phyloP scores from a whole-genome alignment of 148 eudicot species.

The Nepenthes gracilis region DNA sequence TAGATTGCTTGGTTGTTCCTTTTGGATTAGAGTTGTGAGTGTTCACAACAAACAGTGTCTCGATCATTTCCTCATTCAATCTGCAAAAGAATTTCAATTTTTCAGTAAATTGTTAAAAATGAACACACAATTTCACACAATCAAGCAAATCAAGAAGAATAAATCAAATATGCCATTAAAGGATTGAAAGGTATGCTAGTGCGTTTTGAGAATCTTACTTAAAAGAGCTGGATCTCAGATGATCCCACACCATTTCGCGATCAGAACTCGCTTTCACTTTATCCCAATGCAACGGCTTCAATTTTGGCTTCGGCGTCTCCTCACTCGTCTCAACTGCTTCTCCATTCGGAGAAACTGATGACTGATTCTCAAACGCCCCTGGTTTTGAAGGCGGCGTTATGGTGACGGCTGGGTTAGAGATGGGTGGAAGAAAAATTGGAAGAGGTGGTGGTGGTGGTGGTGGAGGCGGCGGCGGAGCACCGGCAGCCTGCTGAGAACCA shows the following conservation, averaged over 20 bases:
- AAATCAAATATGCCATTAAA: background rate
- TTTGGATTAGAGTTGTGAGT: conserved; percentile 27
- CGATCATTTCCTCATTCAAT: conserved; percentile 66
- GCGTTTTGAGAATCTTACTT: conserved; percentile 8
- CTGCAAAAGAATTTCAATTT: conserved; percentile 14
- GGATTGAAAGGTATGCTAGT: background rate
- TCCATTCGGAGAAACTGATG: conserved; percentile 7
- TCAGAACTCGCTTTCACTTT: conserved; percentile 19
- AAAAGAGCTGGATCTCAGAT: conserved; percentile 24
- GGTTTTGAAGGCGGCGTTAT: conserved; percentile 9
- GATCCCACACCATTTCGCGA: conserved; percentile 24
- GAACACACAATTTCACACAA: background rate
- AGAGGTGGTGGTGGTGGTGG: conserved; percentile 19
- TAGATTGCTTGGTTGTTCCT: conserved; percentile 33
- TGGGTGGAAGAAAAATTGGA: conserved; percentile 2
- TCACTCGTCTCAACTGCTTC: conserved; percentile 2
- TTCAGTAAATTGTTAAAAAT: background rate
- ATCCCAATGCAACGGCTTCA: conserved; percentile 28
- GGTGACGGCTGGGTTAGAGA: conserved; percentile 14
- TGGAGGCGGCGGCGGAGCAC: conserved; percentile 26
- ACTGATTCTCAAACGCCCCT: background rate
- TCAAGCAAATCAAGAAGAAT: background rate
- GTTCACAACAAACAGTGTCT: conserved; percentile 45
- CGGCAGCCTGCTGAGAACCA: background rate
- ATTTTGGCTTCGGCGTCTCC: conserved; percentile 9